Percentiles rank a stretch among this genome's conserved stretches.
phyloP scores from a whole-genome alignment of 345 rosid species.

The Populus davidiana region DNA sequence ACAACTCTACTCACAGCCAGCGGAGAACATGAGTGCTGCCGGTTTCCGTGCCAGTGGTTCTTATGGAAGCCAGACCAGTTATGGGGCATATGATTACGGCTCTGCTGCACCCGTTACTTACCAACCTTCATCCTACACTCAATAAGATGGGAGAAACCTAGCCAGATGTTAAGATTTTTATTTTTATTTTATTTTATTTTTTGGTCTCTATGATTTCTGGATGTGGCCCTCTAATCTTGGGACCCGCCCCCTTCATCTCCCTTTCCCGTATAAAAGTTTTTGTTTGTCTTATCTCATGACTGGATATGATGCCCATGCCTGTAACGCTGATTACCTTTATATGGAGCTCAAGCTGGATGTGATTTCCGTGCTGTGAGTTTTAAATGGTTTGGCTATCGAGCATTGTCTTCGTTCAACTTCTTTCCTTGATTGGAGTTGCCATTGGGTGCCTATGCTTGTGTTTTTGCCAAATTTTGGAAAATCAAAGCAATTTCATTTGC shows the following conservation, averaged over 20 bases:
- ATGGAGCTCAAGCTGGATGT: no score
- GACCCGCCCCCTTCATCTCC: neutral
- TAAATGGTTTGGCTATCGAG: no score
- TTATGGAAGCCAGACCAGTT: slow-evolving; percentile 36
- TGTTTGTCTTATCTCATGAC: neutral
- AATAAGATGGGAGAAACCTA: slow-evolving; percentile 3
- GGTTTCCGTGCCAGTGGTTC: slow-evolving; percentile 25
- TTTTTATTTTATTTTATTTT: no score
- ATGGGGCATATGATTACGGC: slow-evolving; percentile 34
- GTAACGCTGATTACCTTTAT: no score
- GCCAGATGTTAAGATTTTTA: neutral
- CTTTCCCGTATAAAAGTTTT: neutral
- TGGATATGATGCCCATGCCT: no score
- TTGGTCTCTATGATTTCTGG: neutral
- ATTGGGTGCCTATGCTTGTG: no score
- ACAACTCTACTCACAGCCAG: slow-evolving; percentile 38
- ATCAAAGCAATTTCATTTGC: no score
- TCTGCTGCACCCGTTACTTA: slow-evolving; percentile 27
- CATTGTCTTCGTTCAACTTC: no score
- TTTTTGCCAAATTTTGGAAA: no score
- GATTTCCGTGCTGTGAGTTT: no score
- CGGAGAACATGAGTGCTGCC: slow-evolving; percentile 23
- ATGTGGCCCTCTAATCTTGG: neutral
- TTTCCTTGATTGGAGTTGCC: no score
- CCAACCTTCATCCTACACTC: slow-evolving; percentile 36